A percentile compares a stretch with the other conserved stretches of the same genome.
Evolutionary conservation across 306 rosid species (phyloP).

Genomic region (Vicia faba): DNA sequence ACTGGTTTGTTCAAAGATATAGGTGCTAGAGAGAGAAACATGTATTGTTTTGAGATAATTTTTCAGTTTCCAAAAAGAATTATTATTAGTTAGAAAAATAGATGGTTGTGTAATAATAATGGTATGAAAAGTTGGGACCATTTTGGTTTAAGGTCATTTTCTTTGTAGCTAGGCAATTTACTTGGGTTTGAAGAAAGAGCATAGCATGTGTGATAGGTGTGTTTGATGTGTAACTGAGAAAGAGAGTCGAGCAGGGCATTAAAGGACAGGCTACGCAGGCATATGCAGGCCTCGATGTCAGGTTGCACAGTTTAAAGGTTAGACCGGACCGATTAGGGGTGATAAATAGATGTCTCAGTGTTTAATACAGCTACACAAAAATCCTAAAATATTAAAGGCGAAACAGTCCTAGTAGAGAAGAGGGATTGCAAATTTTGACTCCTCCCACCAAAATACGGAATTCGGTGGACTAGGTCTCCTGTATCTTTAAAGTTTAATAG

Average conservation of each 20-base stretch:
- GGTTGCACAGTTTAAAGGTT: too few relatives aligned
- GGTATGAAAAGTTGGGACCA: slow-evolving; percentile 19
- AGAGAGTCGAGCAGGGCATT: not conserved
- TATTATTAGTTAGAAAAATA: not conserved
- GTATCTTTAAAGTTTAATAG: too few relatives aligned
- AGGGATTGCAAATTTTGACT: too few relatives aligned
- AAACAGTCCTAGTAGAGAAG: too few relatives aligned
- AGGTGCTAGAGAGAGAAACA: not conserved
- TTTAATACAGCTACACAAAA: too few relatives aligned
- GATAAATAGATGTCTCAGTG: too few relatives aligned
- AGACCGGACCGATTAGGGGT: too few relatives aligned
- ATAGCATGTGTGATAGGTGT: slow-evolving; percentile 17
- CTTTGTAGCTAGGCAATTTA: slow-evolving; percentile 10
- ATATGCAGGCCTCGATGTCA: not conserved
- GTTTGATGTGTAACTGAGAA: slow-evolving; percentile 23
- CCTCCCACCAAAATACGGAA: too few relatives aligned
- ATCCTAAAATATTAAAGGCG: too few relatives aligned
- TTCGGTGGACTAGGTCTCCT: too few relatives aligned
- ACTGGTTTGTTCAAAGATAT: too few relatives aligned
- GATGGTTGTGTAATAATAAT: not conserved
- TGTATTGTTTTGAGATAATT: not conserved
- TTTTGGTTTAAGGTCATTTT: slow-evolving; percentile 23
- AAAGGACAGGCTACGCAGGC: not conserved
- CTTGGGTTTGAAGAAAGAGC: slow-evolving; percentile 19
- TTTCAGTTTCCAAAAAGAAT: not conserved